Conservation (phyloP, 1,284 basidiomycete species). For the Cutaneotrichosporon mucoides region DNA sequence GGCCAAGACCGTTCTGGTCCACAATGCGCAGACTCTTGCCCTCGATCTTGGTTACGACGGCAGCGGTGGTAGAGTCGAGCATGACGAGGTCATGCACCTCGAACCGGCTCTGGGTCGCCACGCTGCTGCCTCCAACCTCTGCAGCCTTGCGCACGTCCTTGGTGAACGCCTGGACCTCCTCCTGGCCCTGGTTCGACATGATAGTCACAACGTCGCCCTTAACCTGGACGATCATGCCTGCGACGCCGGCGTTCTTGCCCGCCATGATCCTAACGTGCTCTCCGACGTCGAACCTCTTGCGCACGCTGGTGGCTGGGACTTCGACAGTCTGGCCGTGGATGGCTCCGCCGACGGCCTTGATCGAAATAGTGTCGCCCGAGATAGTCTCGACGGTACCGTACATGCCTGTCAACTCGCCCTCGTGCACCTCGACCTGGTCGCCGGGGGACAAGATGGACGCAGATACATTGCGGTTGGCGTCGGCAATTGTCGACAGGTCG, state of each 20-base stretch:
- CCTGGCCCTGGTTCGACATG: slow-evolving; percentile 93
- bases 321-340: slow-evolving; percentile 70
- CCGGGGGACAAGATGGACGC: slow-evolving; percentile 91
- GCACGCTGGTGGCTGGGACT: slow-evolving; percentile 79
- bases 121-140: slow-evolving; percentile 68
- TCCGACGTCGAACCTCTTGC: slow-evolving; percentile 93
- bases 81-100: slow-evolving; percentile 96
- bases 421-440: slow-evolving; percentile 95
- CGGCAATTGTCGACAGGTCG: slow-evolving; percentile 46
- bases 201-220: slow-evolving; percentile 90
- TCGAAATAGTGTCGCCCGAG: slow-evolving; percentile 77
- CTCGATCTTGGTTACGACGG: slow-evolving; percentile 97
- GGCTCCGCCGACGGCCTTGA: slow-evolving; percentile 59
- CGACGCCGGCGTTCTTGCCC: slow-evolving; percentile 91
- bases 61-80: slow-evolving; percentile 88
- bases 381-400: slow-evolving; percentile 90
- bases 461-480: slow-evolving; percentile 40
- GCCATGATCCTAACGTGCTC: slow-evolving; percentile 99
- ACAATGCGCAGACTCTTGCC: slow-evolving; percentile 90
- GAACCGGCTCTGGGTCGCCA: slow-evolving; percentile 56
- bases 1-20: slow-evolving; percentile 86
- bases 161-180: slow-evolving; percentile 95
- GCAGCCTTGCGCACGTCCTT: slow-evolving; percentile 97
- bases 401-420: slow-evolving; percentile 91
- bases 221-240: slow-evolving; percentile 91